Evolutionary conservation across 2,329 filamentous ascomycete genomes (phyloP).

Genomic region (Teratosphaeria zuluensis): DNA sequence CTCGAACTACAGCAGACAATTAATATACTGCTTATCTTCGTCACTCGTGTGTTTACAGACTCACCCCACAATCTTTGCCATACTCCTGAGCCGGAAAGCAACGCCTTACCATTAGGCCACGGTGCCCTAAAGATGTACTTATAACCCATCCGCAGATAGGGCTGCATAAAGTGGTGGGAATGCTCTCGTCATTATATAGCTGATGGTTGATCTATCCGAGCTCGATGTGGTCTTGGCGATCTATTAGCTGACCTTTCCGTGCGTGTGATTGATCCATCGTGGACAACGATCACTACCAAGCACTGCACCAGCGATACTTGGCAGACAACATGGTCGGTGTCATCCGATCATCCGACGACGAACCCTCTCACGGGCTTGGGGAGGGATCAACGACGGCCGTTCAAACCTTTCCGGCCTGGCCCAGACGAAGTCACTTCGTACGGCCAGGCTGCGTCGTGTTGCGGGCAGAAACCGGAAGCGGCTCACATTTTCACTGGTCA

Average conservation of each 20-base stretch:
- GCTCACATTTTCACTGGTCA: not conserved
- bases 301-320: no score
- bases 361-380: not conserved
- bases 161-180: not conserved
- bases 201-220: no score
- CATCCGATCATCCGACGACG: not conserved
- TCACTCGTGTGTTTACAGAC: not conserved
- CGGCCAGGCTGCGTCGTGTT: not conserved
- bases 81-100: slow-evolving; percentile 15
- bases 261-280: no score
- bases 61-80: slow-evolving; percentile 16
- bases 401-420: no score
- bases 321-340: not conserved
- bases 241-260: no score
- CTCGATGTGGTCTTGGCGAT: no score
- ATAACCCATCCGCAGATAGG: not conserved
- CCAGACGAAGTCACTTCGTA: no score
- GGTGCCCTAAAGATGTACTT: slow-evolving; percentile 1
- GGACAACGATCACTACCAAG: no score
- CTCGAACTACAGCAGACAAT: slow-evolving; percentile 7
- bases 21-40: no score
- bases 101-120: slow-evolving; percentile 28
- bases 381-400: not conserved
- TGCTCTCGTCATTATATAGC: not conserved
- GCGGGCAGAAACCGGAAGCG: not conserved